phyloP scores from a whole-genome alignment of 192 early-diverging fungal species.

The Podila verticillata region DNA sequence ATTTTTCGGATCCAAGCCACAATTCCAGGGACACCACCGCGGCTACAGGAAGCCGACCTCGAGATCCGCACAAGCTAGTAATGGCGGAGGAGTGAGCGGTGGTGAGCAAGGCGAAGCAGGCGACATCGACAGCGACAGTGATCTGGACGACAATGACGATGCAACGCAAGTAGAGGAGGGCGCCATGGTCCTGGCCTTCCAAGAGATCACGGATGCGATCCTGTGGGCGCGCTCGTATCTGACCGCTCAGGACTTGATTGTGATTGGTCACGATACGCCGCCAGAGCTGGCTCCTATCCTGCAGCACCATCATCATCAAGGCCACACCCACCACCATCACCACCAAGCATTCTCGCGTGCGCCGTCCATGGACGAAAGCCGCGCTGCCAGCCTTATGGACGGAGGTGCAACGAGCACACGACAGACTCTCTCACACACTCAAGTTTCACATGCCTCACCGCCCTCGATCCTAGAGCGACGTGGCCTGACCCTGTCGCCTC shows the following conservation, averaged over 20 bases:
- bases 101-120: not conserved
- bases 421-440: not conserved
- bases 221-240: conserved; percentile 30
- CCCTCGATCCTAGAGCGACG: conserved; percentile 40
- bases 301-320: not conserved
- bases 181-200: conserved; percentile 17
- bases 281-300: not conserved
- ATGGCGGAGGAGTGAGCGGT: not conserved
- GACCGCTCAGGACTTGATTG: conserved; percentile 39
- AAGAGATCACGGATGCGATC: conserved; percentile 33
- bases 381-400: not conserved
- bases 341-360: conserved; percentile 10
- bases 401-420: not conserved
- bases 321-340: not conserved
- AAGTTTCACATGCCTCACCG: not conserved
- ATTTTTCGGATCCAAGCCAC: not conserved
- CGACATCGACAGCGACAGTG: not conserved
- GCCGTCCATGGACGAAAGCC: conserved; percentile 11
- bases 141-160: not conserved
- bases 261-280: conserved; percentile 27
- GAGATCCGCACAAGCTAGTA: not conserved
- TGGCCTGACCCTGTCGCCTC: conserved; percentile 21
- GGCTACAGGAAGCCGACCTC: too few relatives aligned
- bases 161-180: conserved; percentile 15
- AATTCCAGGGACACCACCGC: not conserved